Percentiles rank a stretch among this genome's conserved stretches.
These are phyloP conservation scores for Acarospora socialis DNA, from an alignment of 2,329 filamentous ascomycete species.

Conservation along the genomic window DNA sequence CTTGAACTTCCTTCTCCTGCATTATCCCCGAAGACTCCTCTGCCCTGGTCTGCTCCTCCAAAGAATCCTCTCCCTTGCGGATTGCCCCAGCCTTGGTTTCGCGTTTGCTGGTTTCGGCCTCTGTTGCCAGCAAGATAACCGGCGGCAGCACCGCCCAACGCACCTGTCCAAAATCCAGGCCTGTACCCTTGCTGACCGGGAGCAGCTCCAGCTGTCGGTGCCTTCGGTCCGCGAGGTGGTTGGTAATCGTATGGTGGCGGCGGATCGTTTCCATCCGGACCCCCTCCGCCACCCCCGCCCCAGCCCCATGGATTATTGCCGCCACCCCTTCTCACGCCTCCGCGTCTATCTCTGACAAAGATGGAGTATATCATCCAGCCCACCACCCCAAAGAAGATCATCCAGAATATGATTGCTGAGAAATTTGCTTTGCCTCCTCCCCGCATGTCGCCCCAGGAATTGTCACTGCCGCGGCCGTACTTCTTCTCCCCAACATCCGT, in stretches of 20 bases:
- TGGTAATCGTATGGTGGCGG: slow-evolving; percentile 28
- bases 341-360: slow-evolving; percentile 20
- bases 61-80: slow-evolving; percentile 10
- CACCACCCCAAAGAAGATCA: slow-evolving; percentile 46
- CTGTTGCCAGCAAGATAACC: slow-evolving; percentile 28
- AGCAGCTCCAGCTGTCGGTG: slow-evolving; percentile 3
- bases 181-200: slow-evolving; percentile 23
- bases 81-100: slow-evolving; percentile 10
- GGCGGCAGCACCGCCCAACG: slow-evolving; percentile 26
- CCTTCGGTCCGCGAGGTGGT: slow-evolving; percentile 13
- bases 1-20: slow-evolving; percentile 10
- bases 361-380: slow-evolving; percentile 49
- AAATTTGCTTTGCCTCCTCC: slow-evolving; percentile 5
- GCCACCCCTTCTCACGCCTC: slow-evolving; percentile 8
- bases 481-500: slow-evolving; percentile 61
- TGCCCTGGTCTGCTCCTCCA: slow-evolving; percentile 2
- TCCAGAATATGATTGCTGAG: slow-evolving; percentile 40
- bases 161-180: slow-evolving; percentile 35
- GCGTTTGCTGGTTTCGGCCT: slow-evolving; percentile 15
- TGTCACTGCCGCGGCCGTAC: slow-evolving; percentile 39
- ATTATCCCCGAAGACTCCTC: slow-evolving; percentile 1
- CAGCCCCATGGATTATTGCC: slow-evolving; percentile 3
- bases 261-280: slow-evolving; percentile 19
- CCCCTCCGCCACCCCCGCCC: slow-evolving; percentile 20
- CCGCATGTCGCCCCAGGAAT: background rate